These are phyloP conservation scores for Lipomyces anomalus DNA, from an alignment of 805 yeast species.

Conservation along the genomic window DNA sequence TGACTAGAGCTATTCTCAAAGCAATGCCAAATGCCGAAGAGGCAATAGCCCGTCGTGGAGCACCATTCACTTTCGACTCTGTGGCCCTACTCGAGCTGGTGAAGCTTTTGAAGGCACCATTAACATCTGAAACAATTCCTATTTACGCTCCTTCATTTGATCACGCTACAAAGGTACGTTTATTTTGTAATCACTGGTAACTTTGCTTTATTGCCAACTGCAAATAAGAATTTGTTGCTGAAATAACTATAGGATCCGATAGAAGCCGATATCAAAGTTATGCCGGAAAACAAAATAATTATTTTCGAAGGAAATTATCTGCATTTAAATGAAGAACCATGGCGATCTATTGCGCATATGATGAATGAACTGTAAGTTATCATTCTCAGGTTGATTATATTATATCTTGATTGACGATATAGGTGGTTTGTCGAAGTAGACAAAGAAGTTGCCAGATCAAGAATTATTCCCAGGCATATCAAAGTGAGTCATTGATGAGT, in stretches of 20 bases:
- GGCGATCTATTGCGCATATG: constrained; percentile 46
- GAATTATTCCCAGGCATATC: constrained; percentile 40
- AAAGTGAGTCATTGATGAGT: too few species aligned
- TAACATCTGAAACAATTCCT: constrained; percentile 15
- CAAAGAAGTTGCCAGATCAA: constrained; percentile 40
- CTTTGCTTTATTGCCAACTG: too few species aligned
- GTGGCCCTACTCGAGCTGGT: constrained; percentile 38
- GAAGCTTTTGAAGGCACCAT: constrained; percentile 28
- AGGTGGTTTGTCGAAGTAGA: constrained; percentile 46
- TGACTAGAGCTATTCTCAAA: constrained; percentile 46
- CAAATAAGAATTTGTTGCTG: too few species aligned
- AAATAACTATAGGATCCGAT: constrained; percentile 76
- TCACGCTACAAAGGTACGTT: too few species aligned
- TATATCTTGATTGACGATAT: background rate
- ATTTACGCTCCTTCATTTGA: constrained; percentile 65
- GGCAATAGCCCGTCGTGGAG: constrained; percentile 68
- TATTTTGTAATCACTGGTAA: too few species aligned
- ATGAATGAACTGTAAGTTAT: constrained; percentile 33
- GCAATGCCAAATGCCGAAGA: constrained; percentile 48
- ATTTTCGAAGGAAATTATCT: constrained; percentile 75
- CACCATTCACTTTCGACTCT: constrained; percentile 81
- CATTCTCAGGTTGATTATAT: too few species aligned
- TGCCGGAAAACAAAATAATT: constrained; percentile 46
- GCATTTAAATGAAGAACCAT: constrained; percentile 50
- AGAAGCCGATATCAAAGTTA: constrained; percentile 45